Conservation (phyloP, 148 eudicot species). For the Persicaria tinctoria region DNA sequence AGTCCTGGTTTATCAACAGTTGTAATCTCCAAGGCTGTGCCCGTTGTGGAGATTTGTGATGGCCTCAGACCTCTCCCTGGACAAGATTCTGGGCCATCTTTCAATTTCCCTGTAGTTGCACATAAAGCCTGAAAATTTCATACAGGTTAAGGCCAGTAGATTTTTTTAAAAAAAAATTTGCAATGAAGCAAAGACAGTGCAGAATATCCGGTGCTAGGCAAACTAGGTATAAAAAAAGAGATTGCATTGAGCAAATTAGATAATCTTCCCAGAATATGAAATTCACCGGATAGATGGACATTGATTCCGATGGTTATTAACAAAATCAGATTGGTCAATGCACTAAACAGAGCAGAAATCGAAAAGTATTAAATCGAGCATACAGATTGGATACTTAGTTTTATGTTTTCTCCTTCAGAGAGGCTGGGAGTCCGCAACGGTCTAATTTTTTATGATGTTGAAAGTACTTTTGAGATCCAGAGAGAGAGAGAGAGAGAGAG, state of each 20-base stretch:
- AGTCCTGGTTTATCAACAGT: slow-evolving; percentile 65
- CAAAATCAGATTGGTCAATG: background rate
- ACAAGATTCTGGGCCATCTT: slow-evolving; percentile 22
- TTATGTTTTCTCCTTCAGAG: too few relatives aligned
- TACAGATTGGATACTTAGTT: too few relatives aligned
- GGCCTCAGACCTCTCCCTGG: background rate
- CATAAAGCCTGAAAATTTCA: slow-evolving; percentile 30
- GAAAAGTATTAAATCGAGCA: too few relatives aligned
- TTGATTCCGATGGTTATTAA: background rate
- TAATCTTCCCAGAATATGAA: background rate
- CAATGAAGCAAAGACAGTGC: background rate
- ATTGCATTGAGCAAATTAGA: background rate
- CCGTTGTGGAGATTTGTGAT: background rate
- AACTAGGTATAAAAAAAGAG: background rate
- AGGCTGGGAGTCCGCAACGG: too few relatives aligned
- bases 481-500: background rate
- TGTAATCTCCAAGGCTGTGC: slow-evolving; percentile 67
- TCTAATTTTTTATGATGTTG: too few relatives aligned
- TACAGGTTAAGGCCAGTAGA: background rate
- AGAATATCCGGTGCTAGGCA: slow-evolving; percentile 7
- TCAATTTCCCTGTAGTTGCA: slow-evolving; percentile 28
- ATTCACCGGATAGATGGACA: background rate
- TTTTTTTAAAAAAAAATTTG: too few relatives aligned
- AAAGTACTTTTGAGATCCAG: background rate
- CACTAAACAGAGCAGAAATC: background rate